phyloP scores from a whole-genome alignment of 306 rosid genomes.

The Quercus glauca region DNA sequence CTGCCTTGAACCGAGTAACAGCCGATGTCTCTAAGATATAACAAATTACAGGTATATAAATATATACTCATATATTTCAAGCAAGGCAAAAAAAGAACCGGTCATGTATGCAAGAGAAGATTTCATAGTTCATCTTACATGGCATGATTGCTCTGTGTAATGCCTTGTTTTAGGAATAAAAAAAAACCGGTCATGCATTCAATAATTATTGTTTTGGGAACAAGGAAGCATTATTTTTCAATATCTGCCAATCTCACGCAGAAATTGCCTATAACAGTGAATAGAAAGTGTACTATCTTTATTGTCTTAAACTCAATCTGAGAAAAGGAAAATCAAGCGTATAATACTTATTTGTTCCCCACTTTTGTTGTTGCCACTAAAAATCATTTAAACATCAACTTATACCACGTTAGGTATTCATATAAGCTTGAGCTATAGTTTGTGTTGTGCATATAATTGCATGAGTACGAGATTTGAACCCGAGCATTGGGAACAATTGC shows the following conservation, averaged over 20 bases:
- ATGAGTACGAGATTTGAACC: not conserved
- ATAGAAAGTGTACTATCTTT: not conserved
- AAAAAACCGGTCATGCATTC: slow-evolving; percentile 1
- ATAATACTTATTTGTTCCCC: not conserved
- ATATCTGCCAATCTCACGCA: not conserved
- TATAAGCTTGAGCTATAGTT: not conserved
- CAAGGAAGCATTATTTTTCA: not conserved
- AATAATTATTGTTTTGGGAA: not conserved
- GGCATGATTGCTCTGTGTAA: slow-evolving; percentile 1
- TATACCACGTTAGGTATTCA: not conserved
- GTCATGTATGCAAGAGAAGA: not conserved
- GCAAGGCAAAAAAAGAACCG: not conserved
- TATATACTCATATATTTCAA: slow-evolving; percentile 7
- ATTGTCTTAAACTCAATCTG: not conserved
- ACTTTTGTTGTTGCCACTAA: not conserved
- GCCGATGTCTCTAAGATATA: slow-evolving; percentile 58
- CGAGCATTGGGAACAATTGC: not conserved
- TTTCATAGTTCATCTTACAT: not conserved
- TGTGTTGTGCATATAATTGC: not conserved
- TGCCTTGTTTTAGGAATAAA: slow-evolving; percentile 10
- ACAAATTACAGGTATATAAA: slow-evolving; percentile 7
- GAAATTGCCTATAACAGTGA: not conserved
- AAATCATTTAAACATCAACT: not conserved
- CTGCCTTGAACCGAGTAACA: slow-evolving; percentile 57
- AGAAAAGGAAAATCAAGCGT: not conserved